Conservation (phyloP, 495 filamentous ascomycete species). For the Penicillium coprophilum region DNA sequence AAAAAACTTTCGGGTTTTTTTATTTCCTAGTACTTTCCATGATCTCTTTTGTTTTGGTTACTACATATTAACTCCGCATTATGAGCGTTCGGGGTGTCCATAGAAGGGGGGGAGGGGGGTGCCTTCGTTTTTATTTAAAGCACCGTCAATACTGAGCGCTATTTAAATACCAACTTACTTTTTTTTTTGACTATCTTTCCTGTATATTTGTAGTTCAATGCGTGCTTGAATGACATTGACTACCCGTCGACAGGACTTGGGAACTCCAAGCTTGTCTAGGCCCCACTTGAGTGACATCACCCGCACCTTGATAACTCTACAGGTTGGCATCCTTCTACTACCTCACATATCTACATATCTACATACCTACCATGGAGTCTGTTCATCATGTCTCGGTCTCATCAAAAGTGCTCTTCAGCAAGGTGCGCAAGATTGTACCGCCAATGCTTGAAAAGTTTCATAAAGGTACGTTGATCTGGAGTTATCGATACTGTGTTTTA, state of each 20-base stretch:
- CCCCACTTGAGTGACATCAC: conserved; percentile 51
- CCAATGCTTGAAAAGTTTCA: conserved; percentile 96
- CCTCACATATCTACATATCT: background rate
- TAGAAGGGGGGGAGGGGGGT: conserved; percentile 37
- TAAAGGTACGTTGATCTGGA: conserved; percentile 63
- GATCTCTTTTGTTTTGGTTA: conserved; percentile 18
- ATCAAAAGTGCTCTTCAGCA: conserved; percentile 72
- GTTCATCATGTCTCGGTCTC: conserved; percentile 52
- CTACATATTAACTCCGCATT: conserved; percentile 30
- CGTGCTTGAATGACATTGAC: too few species aligned
- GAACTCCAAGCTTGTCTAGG: conserved; percentile 12
- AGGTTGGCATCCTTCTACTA: background rate
- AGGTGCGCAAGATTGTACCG: conserved; percentile 87
- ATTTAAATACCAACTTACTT: conserved; percentile 27
- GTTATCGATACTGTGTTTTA: background rate
- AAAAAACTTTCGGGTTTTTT: conserved; percentile 14
- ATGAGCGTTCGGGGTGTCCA: conserved; percentile 37
- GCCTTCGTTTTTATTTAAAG: conserved; percentile 19
- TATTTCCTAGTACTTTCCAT: background rate
- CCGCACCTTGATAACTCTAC: conserved; percentile 1
- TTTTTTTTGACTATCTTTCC: conserved; percentile 5
- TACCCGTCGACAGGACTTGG: background rate
- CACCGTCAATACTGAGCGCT: conserved; percentile 32
- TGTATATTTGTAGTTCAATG: too few species aligned
- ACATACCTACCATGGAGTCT: conserved; percentile 34